Conservation (phyloP, 441 rosid species). For the Erysimum cheiri region DNA sequence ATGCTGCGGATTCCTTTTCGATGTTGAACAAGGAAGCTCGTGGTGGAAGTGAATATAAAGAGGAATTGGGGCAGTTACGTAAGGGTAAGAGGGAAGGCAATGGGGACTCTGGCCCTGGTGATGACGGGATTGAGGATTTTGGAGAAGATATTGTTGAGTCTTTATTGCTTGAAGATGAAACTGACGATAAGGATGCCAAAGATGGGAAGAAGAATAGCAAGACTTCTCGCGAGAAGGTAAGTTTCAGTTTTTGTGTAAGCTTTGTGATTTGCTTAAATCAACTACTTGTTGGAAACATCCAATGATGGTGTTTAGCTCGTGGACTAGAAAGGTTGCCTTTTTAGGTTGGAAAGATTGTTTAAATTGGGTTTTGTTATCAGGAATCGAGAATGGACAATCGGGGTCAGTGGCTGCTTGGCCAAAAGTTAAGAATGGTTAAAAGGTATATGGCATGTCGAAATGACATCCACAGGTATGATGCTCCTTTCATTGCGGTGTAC, state of each 20-base stretch:
- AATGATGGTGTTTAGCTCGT: constrained; percentile 2
- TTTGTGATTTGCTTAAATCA: constrained; percentile 2
- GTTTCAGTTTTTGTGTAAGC: constrained; percentile 12
- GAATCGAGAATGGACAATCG: constrained; percentile 79
- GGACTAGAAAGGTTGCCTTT: constrained; percentile 13
- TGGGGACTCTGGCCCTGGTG: constrained; percentile 20
- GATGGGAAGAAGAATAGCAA: constrained; percentile 56
- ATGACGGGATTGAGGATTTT: constrained; percentile 31
- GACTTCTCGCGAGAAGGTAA: constrained; percentile 50
- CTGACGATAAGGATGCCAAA: constrained; percentile 42
- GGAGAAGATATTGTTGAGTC: constrained; percentile 44
- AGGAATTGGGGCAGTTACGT: constrained; percentile 17
- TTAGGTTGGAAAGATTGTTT: constrained; percentile 10
- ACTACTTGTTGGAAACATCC: constrained; percentile 5
- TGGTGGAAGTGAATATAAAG: constrained; percentile 35
- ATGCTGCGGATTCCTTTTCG: constrained; percentile 49
- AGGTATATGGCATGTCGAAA: constrained; percentile 53
- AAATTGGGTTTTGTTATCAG: constrained; percentile 50
- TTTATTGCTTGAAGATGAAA: constrained; percentile 45
- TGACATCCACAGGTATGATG: constrained; percentile 68
- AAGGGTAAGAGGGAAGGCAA: constrained; percentile 31
- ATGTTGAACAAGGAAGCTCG: constrained; percentile 45
- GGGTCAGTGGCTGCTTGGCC: constrained; percentile 71
- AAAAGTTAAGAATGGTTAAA: constrained; percentile 67
- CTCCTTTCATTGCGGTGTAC: constrained; percentile 65